A percentile compares a stretch with the other conserved stretches of the same genome.
These are phyloP conservation scores for Saccharomyces hybrid DNA, from an alignment of 1,139 yeast species.

Conservation along the genomic window DNA sequence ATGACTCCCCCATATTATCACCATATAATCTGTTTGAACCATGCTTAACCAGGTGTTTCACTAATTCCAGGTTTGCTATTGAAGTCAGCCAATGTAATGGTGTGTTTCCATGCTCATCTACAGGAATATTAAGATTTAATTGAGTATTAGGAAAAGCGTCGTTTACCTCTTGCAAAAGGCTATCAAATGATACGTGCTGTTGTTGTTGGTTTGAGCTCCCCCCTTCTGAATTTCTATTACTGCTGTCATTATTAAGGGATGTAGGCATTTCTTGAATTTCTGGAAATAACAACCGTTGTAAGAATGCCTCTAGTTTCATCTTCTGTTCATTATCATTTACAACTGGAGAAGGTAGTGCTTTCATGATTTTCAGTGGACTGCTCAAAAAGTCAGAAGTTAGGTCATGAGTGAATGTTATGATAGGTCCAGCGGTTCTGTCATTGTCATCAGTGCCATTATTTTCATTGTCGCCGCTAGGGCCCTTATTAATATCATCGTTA, in stretches of 20 bases:
- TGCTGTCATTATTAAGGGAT: not conserved
- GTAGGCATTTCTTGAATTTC: constrained; percentile 13
- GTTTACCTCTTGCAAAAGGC: constrained; percentile 21
- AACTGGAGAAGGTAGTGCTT: constrained; percentile 2
- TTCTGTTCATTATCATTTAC: constrained; percentile 19
- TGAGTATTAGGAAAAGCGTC: constrained; percentile 27
- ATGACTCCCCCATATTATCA: constrained; percentile 83
- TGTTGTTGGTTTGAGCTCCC: not conserved
- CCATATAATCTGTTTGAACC: constrained; percentile 63
- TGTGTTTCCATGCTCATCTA: constrained; percentile 89
- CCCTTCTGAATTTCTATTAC: not conserved
- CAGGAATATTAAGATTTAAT: constrained; percentile 68
- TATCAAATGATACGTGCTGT: constrained; percentile 12
- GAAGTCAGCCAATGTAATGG: constrained; percentile 97
- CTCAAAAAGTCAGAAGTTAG: constrained; percentile 9
- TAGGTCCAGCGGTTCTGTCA: constrained; percentile 6
- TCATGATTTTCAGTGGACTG: constrained; percentile 10
- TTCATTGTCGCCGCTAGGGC: not conserved
- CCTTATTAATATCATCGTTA: not conserved
- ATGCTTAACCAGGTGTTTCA: constrained; percentile 60
- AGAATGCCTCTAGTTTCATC: constrained; percentile 27
- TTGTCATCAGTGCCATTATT: not conserved
- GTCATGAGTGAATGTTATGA: constrained; percentile 21
- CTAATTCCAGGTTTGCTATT: constrained; percentile 68
- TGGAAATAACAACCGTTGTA: constrained; percentile 29